These are phyloP conservation scores for Apiospora aurea DNA, from an alignment of 2,329 filamentous ascomycete species.

Conservation along the genomic window DNA sequence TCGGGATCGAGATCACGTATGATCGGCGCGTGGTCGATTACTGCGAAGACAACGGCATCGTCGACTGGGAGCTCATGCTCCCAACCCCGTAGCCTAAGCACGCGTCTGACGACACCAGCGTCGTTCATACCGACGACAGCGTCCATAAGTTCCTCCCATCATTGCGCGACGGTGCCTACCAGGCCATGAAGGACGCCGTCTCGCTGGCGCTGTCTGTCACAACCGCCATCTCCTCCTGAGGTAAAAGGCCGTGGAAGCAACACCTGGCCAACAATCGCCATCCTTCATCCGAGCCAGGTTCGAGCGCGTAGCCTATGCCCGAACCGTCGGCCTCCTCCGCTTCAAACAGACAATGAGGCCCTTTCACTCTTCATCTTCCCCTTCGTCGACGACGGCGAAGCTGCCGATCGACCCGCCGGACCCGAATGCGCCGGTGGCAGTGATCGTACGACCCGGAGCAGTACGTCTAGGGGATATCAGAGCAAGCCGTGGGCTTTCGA, in stretches of 20 bases:
- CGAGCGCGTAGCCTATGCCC: conserved; percentile 53
- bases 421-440: conserved; percentile 34
- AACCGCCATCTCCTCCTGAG: not conserved
- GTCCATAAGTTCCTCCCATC: conserved; percentile 46
- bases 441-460: conserved; percentile 41
- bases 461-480: conserved; percentile 37
- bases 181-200: conserved; percentile 46
- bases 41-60: conserved; percentile 40
- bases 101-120: conserved; percentile 45
- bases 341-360: conserved; percentile 24
- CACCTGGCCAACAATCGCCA: not conserved
- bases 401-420: conserved; percentile 21
- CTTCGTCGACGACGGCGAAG: conserved; percentile 46
- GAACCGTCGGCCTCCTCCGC: conserved; percentile 53
- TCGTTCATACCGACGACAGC: too few species aligned
- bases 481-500: conserved; percentile 41
- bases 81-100: conserved; percentile 43
- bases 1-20: not conserved
- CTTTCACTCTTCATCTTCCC: conserved; percentile 44
- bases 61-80: conserved; percentile 48
- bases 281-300: conserved; percentile 40
- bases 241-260: not conserved
- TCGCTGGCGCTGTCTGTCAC: conserved; percentile 36
- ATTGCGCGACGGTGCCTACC: conserved; percentile 45
- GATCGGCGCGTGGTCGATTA: not conserved